phyloP scores from a whole-genome alignment of 2,329 filamentous ascomycete species.

The Fusarium papillatum region DNA sequence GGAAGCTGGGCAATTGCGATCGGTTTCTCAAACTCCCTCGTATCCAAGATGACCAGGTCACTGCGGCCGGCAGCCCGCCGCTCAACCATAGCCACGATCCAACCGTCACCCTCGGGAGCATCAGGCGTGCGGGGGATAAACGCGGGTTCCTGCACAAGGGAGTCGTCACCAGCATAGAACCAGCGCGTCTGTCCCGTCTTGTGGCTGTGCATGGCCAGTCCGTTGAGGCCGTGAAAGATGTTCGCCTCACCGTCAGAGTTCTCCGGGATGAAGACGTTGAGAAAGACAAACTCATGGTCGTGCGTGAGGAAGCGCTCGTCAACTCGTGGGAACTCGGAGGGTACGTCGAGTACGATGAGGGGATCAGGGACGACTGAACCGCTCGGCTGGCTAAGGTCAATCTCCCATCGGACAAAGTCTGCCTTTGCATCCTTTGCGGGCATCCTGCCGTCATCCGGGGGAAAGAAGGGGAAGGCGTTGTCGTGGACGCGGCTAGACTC shows the following conservation, averaged over 20 bases:
- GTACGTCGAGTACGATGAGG: neutral
- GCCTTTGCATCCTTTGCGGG: slow-evolving; percentile 22
- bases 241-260: neutral
- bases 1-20: neutral
- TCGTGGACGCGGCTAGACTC: slow-evolving; percentile 26
- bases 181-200: neutral
- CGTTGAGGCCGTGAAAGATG: neutral
- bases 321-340: neutral
- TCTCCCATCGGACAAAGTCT: slow-evolving; percentile 33
- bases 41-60: neutral
- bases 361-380: neutral
- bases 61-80: neutral
- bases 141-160: neutral
- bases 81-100: neutral
- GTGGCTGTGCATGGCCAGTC: neutral
- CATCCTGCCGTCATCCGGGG: neutral
- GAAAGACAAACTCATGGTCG: neutral
- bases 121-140: neutral
- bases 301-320: neutral
- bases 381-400: slow-evolving; percentile 12
- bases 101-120: neutral
- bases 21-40: neutral
- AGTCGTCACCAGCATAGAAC: neutral
- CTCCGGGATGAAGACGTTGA: neutral
- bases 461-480: slow-evolving; percentile 30